Conservation (phyloP, 805 yeast genomes). For the Monosporozyma aerobia region DNA sequence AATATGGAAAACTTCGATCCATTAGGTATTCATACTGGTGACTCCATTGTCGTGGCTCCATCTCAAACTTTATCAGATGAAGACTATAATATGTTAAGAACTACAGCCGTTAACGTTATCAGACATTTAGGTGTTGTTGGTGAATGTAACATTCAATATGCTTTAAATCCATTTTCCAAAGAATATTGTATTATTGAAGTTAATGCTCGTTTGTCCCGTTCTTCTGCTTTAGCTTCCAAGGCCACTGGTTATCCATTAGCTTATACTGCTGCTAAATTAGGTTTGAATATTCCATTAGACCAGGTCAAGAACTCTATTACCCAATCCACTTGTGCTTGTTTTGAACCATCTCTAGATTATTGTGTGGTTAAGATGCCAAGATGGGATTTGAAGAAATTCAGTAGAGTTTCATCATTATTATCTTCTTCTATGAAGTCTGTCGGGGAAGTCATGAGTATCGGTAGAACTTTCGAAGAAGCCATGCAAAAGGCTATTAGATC, state of each 20-base stretch:
- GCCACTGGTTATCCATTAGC: conserved; percentile 99
- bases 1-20: conserved; percentile 99
- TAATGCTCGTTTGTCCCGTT: conserved; percentile 93
- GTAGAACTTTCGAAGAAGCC: conserved; percentile 95
- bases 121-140: conserved; percentile 98
- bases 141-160: conserved; percentile 97
- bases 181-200: conserved; percentile 97
- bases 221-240: conserved; percentile 98
- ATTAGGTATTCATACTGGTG: conserved; percentile 97
- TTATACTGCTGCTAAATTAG: conserved; percentile 94
- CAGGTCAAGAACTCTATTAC: conserved; percentile 92
- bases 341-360: conserved; percentile 95
- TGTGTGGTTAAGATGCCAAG: conserved; percentile 96
- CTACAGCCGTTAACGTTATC: conserved; percentile 94
- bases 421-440: conserved; percentile 96
- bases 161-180: conserved; percentile 84
- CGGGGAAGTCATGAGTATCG: conserved; percentile 98
- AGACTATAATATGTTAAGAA: conserved; percentile 94
- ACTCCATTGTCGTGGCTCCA: conserved; percentile 97
- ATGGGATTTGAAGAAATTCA: conserved; percentile 96
- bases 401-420: conserved; percentile 78
- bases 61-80: conserved; percentile 95
- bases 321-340: conserved; percentile 87
- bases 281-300: conserved; percentile 82
- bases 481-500: conserved; percentile 91